These are phyloP conservation scores for Sphagnum fallax DNA, from an alignment of 228 moss, liverwort and hornwort genomes.

Conservation along the genomic window DNA sequence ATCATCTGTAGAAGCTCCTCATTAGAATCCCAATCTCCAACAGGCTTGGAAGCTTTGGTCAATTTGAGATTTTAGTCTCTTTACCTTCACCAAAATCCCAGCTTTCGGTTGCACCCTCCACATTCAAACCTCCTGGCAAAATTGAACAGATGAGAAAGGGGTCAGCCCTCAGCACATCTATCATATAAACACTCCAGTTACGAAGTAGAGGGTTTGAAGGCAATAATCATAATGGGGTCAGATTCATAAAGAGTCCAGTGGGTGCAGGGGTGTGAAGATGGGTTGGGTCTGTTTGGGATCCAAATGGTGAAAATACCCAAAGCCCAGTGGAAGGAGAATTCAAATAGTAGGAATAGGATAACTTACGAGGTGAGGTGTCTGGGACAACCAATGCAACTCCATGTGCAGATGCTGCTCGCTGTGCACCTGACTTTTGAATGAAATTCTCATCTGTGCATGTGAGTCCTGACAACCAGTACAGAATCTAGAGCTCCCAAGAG, in stretches of 20 bases:
- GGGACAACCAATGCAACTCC: conserved; percentile 55
- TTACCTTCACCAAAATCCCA: conserved; percentile 89
- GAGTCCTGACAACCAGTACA: conserved; percentile 82
- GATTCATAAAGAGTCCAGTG: too few relatives aligned
- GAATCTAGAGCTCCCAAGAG: conserved; percentile 30
- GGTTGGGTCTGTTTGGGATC: too few relatives aligned
- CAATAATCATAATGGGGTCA: too few relatives aligned
- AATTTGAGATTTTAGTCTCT: too few relatives aligned
- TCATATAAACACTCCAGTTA: too few relatives aligned
- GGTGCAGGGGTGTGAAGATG: too few relatives aligned
- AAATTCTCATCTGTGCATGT: conserved; percentile 85
- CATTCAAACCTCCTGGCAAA: conserved; percentile 70
- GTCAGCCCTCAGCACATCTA: too few relatives aligned
- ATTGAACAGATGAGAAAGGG: background rate
- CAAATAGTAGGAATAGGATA: background rate
- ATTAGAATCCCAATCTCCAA: background rate
- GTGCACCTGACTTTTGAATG: conserved; percentile 61
- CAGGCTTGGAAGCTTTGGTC: background rate
- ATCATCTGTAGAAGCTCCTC: too few relatives aligned
- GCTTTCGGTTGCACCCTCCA: conserved; percentile 74
- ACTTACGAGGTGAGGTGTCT: conserved; percentile 85
- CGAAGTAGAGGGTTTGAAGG: too few relatives aligned
- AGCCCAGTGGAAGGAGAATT: too few relatives aligned
- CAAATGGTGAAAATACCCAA: too few relatives aligned
- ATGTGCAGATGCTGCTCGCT: conserved; percentile 59